phyloP scores from a whole-genome alignment of 768 basidiomycete genomes.

The Hortiboletus campestris region DNA sequence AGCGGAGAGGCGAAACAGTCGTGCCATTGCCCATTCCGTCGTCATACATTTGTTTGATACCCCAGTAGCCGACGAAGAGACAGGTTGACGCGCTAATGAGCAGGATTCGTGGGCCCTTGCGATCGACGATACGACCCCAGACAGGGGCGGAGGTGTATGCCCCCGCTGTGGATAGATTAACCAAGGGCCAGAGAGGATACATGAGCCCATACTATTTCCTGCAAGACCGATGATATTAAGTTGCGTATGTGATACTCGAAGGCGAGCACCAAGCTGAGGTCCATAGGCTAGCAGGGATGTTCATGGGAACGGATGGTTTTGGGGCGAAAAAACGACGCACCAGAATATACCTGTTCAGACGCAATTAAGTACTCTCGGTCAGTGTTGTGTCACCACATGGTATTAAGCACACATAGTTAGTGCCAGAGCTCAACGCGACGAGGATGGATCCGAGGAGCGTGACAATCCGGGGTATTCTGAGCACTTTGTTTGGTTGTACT shows the following conservation, averaged over 20 bases:
- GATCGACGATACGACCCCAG: slow-evolving; percentile 79
- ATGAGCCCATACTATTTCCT: slow-evolving; percentile 56
- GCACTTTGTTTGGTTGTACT: slow-evolving; percentile 14
- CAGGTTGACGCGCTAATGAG: slow-evolving; percentile 56
- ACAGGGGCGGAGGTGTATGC: slow-evolving; percentile 74
- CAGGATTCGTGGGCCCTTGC: slow-evolving; percentile 67
- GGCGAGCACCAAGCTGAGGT: slow-evolving; percentile 78
- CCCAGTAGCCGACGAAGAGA: slow-evolving; percentile 70
- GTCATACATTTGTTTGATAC: slow-evolving; percentile 69
- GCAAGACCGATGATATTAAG: slow-evolving; percentile 80
- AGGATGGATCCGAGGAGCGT: slow-evolving; percentile 56
- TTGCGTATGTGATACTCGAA: slow-evolving; percentile 75
- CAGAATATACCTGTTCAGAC: slow-evolving; percentile 29
- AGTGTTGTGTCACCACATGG: neutral
- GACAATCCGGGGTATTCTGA: slow-evolving; percentile 37
- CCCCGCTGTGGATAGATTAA: slow-evolving; percentile 48
- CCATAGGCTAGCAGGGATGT: slow-evolving; percentile 59
- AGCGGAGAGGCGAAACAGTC: slow-evolving; percentile 41
- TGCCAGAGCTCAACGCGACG: slow-evolving; percentile 63
- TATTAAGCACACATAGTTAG: slow-evolving; percentile 59
- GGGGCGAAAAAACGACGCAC: slow-evolving; percentile 9
- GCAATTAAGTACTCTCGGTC: neutral
- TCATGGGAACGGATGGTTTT: neutral
- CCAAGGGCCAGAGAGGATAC: neutral
- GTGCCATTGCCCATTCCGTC: slow-evolving; percentile 41